These are phyloP conservation scores for Serendipita sp. DNA, from an alignment of 768 basidiomycete genomes.

Conservation along the genomic window DNA sequence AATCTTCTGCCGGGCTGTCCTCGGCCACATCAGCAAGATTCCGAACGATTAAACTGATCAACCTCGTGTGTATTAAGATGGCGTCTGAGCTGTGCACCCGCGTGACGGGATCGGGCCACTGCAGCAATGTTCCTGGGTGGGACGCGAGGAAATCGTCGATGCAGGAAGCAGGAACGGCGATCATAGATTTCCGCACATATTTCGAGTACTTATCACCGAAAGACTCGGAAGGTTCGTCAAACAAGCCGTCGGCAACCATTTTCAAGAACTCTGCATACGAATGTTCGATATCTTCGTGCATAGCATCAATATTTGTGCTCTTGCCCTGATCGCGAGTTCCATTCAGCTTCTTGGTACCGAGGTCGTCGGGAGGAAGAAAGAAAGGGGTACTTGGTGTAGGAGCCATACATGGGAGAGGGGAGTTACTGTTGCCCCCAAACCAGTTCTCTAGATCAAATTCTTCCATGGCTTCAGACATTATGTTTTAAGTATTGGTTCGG, in stretches of 20 bases:
- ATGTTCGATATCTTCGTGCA: not conserved
- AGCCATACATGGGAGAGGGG: not conserved
- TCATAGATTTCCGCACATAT: too few species aligned
- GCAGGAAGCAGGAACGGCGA: too few species aligned
- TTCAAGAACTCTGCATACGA: not conserved
- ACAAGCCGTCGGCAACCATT: not conserved
- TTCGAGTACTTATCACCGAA: too few species aligned
- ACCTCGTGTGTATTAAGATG: too few species aligned
- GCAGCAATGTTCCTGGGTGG: too few species aligned
- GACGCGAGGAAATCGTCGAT: too few species aligned
- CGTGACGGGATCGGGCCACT: too few species aligned
- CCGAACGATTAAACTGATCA: too few species aligned
- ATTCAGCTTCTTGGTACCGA: not conserved
- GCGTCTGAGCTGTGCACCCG: too few species aligned
- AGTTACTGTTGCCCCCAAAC: not conserved
- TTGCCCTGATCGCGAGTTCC: not conserved
- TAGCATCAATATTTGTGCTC: not conserved
- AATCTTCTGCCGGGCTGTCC: too few species aligned
- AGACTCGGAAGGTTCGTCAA: not conserved
- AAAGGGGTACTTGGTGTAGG: not conserved
- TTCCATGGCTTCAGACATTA: not conserved
- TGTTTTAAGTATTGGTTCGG: not conserved
- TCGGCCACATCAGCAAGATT: too few species aligned
- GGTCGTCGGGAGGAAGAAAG: not conserved
- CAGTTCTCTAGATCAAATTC: not conserved